Evolutionary conservation across 441 rosid genomes (phyloP), one percentile per base, ranked within the genome.

Genomic region (Isatis lusitanica): DNA sequence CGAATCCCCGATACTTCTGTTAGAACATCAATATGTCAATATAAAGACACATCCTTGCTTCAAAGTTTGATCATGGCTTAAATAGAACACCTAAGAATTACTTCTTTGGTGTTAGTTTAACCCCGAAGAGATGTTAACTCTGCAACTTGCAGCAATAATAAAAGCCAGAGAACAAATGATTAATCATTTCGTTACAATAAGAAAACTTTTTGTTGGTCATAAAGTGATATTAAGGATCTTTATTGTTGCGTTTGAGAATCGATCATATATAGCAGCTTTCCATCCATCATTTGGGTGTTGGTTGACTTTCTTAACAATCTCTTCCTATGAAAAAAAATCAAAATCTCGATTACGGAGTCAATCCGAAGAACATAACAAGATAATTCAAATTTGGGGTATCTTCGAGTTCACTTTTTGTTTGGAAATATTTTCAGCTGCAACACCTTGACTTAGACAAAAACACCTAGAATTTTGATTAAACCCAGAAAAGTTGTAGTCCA

Each of bases 71-170:
- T 86, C 88, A 84, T 90, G 86, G 68, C 75, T 83, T 71, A 74
- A 36, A 85, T 73, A 56, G 97, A 71, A 82, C 74, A 64, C 86
- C 88, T 79, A 58, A 26, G 64, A 89, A 71, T 40, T 83, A 85
- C 75, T 75, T 70, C 66, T 79, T 80, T 1, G 93, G 93, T n/a
- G 87, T 78, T 77, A 81, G 85, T 73, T 89, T 90, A 68, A 80
- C 93, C 39, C 97, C 97, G 51, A 93, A 93, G 64, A 93, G 84
- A 69, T 79, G 2, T 89, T 81, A 93, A 93, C 63, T 90, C 83
- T 6, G 81, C 90, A 64, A 93, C 92, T 95, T 92, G 75, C 58
- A 79, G 75, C 78, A 63, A 42, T 21, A 6, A 18, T 17, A 53
- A 53, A 15, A 42, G 31, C 6, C 36, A 50, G 3, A 50, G 4